These are phyloP conservation scores for Neofusicoccum sp. DNA, from an alignment of 2,329 filamentous ascomycete genomes.

Conservation along the genomic window DNA sequence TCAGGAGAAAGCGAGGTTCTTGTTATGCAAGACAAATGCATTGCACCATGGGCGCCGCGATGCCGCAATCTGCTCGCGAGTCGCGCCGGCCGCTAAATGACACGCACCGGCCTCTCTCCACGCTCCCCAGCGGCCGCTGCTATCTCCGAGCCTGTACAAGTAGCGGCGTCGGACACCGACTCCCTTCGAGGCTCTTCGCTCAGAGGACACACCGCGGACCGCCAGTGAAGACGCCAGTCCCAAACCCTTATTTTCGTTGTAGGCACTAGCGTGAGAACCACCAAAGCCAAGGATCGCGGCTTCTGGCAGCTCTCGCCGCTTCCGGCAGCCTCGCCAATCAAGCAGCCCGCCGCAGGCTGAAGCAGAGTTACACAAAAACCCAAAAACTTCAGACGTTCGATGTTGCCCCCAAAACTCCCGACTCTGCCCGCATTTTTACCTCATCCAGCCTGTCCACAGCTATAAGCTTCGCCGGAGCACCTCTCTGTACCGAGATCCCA, in stretches of 20 bases:
- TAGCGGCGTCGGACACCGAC: neutral
- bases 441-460: neutral
- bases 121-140: neutral
- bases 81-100: neutral
- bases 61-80: constrained; percentile 2
- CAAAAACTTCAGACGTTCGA: constrained; percentile 16
- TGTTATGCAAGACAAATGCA: neutral
- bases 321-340: constrained; percentile 7
- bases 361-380: constrained; percentile 18
- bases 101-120: neutral
- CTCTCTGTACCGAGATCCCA: neutral
- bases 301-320: neutral
- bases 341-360: neutral
- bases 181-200: neutral
- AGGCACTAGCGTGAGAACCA: neutral
- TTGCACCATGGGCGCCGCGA: neutral
- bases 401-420: neutral
- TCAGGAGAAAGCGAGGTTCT: neutral
- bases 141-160: neutral
- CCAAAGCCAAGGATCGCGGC: constrained; percentile 5
- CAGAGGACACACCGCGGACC: neutral
- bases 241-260: neutral
- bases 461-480: neutral
- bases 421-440: neutral
- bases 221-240: neutral